Evolutionary conservation across 192 early-diverging fungal genomes (phyloP), one percentile per base, ranked within the genome.

Genomic region (Coemansia guatemalensis): DNA sequence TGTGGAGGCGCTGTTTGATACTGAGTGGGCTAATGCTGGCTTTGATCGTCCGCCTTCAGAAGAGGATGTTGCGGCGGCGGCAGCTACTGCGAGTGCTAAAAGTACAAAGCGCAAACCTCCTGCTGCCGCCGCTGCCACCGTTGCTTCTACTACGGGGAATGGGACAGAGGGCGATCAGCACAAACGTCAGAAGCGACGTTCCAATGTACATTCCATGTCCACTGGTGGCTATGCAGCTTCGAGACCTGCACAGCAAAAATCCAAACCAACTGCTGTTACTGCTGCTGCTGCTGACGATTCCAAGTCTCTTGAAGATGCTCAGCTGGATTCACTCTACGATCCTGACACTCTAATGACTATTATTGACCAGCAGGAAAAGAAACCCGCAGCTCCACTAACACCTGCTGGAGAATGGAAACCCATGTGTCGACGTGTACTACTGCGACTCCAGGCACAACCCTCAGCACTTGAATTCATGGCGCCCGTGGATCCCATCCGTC

Each of bases 401-500:
- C 51, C 56, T 4, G 26, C 62, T 14, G 56, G 58, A 8, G 81
- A 82, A 48, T 82, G 77, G 68, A 25, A 41, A 1, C 48, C 63
- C 21, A 33, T 64, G 21, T 68, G 73, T 49, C 48, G 48, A 8
- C 64, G 69, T 23, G 64, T 72, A 1, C 56, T 83, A 8, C 48
- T 67, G 29, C 83, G 80, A 1, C 53, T 90, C 18, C 87, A 85
- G 57, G 67, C 69, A 0, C 81, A 83, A 30, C 82, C 85, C 3
- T 68, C 82, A 8, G 85, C 89, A 2, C 72, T 80, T 8, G 82
- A 87, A 50, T 90, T 92, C 52, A 65, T 86, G 48, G 80, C 84
- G 27, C 90, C 90, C 20, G 89, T 92, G 1, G 89, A 92, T 54
- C 82, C 86, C 0, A 29, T 81, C n/a, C 61, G 54, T 22, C 78